A percentile compares a stretch with the other conserved stretches of the same genome.
phyloP scores from a whole-genome alignment of 805 yeast genomes.

The Babjeviella inositovora region DNA sequence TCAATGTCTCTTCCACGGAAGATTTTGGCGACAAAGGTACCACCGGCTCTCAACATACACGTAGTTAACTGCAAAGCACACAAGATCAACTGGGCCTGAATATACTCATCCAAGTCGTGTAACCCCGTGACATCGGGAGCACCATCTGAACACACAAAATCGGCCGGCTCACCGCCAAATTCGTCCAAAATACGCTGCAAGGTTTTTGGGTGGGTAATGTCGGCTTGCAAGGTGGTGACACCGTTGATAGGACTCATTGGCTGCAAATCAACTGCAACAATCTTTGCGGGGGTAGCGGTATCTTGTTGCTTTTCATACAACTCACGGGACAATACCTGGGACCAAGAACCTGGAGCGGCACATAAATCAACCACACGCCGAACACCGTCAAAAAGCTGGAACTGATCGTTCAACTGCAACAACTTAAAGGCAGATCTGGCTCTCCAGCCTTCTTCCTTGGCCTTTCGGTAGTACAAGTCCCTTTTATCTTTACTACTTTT shows the following conservation, averaged over 20 bases:
- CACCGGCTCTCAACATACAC: slow-evolving; percentile 77
- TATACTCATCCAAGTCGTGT: slow-evolving; percentile 92
- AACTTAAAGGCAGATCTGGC: slow-evolving; percentile 94
- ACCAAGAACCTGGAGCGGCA: slow-evolving; percentile 99
- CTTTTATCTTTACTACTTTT: slow-evolving; percentile 90
- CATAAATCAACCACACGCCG: slow-evolving; percentile 87
- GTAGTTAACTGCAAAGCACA: slow-evolving; percentile 89
- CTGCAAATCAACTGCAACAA: slow-evolving; percentile 90
- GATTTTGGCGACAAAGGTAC: slow-evolving; percentile 89
- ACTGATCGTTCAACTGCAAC: slow-evolving; percentile 81
- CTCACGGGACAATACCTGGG: slow-evolving; percentile 76
- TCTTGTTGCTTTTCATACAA: slow-evolving; percentile 23
- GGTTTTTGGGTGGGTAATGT: slow-evolving; percentile 92
- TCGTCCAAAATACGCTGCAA: slow-evolving; percentile 56
- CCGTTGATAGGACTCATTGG: slow-evolving; percentile 96
- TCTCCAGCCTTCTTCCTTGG: slow-evolving; percentile 96
- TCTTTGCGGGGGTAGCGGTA: slow-evolving; percentile 28
- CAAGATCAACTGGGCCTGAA: slow-evolving; percentile 85
- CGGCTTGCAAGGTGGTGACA: slow-evolving; percentile 86
- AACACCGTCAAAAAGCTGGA: slow-evolving; percentile 58
- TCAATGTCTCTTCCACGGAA: slow-evolving; percentile 95
- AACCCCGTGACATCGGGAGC: slow-evolving; percentile 98
- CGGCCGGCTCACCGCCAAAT: slow-evolving; percentile 89
- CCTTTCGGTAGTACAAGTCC: slow-evolving; percentile 82
- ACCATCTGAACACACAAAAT: slow-evolving; percentile 92